Conservation (phyloP, 2,329 filamentous ascomycete genomes). For the Sporothrix brasiliensis region DNA sequence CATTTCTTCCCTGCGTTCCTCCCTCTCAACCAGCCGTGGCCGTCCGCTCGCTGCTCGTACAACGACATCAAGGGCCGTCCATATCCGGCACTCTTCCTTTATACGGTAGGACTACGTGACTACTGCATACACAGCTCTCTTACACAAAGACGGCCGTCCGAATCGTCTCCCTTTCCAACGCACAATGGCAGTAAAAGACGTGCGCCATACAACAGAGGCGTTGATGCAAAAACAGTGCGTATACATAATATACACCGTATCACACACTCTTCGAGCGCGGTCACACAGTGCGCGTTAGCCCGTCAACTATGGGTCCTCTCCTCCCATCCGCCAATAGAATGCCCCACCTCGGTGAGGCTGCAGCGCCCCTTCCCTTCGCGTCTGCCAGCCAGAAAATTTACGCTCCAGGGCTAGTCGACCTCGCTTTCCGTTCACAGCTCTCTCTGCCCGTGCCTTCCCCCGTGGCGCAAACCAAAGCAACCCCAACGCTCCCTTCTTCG, state of each 20-base stretch:
- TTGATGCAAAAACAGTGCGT: not conserved
- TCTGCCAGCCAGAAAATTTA: conserved; percentile 29
- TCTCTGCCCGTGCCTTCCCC: not conserved
- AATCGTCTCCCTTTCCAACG: conserved; percentile 10
- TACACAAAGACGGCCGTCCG: not conserved
- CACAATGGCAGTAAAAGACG: not conserved
- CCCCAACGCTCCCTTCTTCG: conserved; percentile 1
- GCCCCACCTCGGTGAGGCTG: conserved; percentile 11
- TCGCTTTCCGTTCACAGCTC: conserved; percentile 25
- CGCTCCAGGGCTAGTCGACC: conserved; percentile 27
- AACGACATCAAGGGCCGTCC: not conserved
- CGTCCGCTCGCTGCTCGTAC: too few species aligned
- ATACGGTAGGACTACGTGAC: not conserved
- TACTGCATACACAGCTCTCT: not conserved
- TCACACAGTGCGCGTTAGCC: conserved; percentile 10
- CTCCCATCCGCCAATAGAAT: not conserved
- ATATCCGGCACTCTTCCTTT: not conserved
- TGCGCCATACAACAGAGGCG: not conserved
- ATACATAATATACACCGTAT: not conserved
- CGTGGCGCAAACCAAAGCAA: conserved; percentile 28
- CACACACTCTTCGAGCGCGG: not conserved
- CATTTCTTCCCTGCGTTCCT: not conserved
- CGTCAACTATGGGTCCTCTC: not conserved
- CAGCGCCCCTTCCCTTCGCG: conserved; percentile 25
- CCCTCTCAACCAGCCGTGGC: not conserved